Percentiles rank a stretch among this genome's conserved stretches.
phyloP scores from a whole-genome alignment of 306 rosid species.

The Mimosa bimucronata region DNA sequence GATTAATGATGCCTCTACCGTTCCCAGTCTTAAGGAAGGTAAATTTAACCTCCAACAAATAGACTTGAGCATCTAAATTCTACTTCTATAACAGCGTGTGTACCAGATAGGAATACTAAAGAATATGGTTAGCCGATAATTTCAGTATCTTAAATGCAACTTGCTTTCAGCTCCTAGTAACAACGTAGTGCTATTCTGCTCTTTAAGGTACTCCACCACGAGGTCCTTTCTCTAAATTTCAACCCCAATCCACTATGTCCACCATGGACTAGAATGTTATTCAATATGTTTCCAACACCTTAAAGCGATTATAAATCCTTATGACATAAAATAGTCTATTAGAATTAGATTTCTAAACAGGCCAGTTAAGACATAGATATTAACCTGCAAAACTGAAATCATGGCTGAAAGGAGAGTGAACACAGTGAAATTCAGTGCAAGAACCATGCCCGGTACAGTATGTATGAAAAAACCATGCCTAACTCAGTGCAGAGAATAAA shows the following conservation, averaged over 20 bases:
- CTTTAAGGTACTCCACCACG: background rate
- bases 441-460: no score
- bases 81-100: background rate
- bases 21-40: background rate
- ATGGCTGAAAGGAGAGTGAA: background rate
- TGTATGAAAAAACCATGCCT: no score
- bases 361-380: background rate
- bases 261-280: background rate
- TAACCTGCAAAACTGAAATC: background rate
- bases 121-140: background rate
- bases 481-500: background rate
- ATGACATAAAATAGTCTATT: background rate
- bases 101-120: background rate
- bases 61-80: background rate
- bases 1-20: background rate
- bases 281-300: background rate
- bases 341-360: background rate
- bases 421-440: background rate
- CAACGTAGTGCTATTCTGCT: background rate
- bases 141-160: background rate
- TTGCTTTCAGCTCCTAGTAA: background rate
- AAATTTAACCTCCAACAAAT: background rate
- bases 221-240: background rate
- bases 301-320: background rate
- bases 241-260: background rate